Evolutionary conservation across 441 rosid species (phyloP), one percentile per base, ranked within the genome.

Genomic region (Melianthus villosus): DNA sequence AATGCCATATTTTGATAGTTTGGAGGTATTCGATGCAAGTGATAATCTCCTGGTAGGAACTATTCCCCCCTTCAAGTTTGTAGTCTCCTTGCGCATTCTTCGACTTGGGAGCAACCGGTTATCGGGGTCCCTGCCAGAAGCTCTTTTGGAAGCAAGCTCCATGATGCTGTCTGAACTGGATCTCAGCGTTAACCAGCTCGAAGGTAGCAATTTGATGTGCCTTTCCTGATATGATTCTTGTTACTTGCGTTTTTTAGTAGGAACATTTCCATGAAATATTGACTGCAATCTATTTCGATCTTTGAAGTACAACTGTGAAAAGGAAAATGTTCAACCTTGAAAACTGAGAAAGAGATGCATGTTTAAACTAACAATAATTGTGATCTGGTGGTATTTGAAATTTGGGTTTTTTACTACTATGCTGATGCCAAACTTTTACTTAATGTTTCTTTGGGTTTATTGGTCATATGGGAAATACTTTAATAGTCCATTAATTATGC

Each of bases 1-100:
- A 25, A 64, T 75, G 48, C 77, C 89, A 1, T 82, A 35, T 68
- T 86, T 86, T 25, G 89, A 82, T 59, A 77, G 77, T 40, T 62
- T 79, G 47, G 92, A 86, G 52, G 93, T 82, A 43, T 66, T 86
- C 34, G 97, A 86, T 79, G 94, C 77, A 9, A 75, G 82, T 56
- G 44, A 69, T 44, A 82, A 79, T 56, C 67, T 51, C 48, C 60
- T 86, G 50, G 58, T 51, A 19, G 93, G 89, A 10, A 53, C 54
- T 7, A 45, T 80, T 45, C 93, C 89, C 34, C 48, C 77, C 16
- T 77, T 79, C 62, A 60, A 62, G 50, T 77, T 79, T 48, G 64
- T 79, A 29, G 76, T 82, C 55, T 82, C 91, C 40, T 74, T 82
- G 40, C 57, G 46, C 64, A 53, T 69, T 62, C 82, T 79, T 51